phyloP scores from a whole-genome alignment of 2,329 filamentous ascomycete species.

The Pseudogymnoascus verrucosus region DNA sequence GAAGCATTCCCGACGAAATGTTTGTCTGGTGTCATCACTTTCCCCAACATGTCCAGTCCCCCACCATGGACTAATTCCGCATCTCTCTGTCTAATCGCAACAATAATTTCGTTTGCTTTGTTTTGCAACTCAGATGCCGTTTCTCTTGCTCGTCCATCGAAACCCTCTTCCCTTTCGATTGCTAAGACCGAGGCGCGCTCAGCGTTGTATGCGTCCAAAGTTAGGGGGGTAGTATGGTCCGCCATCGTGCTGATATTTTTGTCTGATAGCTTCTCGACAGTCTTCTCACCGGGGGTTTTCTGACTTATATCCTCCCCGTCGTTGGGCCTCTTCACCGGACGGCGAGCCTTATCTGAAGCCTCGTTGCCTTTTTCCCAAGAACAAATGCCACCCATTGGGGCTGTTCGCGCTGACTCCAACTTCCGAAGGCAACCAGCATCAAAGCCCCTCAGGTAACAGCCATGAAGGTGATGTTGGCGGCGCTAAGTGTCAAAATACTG shows the following conservation, averaged over 20 bases:
- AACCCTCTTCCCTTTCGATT: slow-evolving; percentile 22
- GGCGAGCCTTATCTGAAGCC: not conserved
- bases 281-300: not conserved
- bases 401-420: not conserved
- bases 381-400: slow-evolving; percentile 5
- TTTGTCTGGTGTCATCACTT: slow-evolving; percentile 32
- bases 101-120: slow-evolving; percentile 22
- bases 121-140: slow-evolving; percentile 22
- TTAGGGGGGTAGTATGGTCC: not conserved
- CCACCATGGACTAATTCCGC: slow-evolving; percentile 20
- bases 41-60: slow-evolving; percentile 10
- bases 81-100: slow-evolving; percentile 24
- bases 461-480: not conserved
- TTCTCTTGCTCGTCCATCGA: slow-evolving; percentile 22
- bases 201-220: slow-evolving; percentile 8
- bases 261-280: not conserved
- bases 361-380: not conserved
- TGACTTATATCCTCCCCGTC: not conserved
- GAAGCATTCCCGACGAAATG: slow-evolving; percentile 51
- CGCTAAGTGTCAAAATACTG: not conserved
- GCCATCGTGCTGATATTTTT: not conserved
- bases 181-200: slow-evolving; percentile 13
- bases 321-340: not conserved
- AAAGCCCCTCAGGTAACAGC: not conserved
- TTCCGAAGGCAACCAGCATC: slow-evolving; percentile 1